Evolutionary conservation across 169 alveolate genomes (phyloP).

Genomic region (Eimeria tenella): DNA sequence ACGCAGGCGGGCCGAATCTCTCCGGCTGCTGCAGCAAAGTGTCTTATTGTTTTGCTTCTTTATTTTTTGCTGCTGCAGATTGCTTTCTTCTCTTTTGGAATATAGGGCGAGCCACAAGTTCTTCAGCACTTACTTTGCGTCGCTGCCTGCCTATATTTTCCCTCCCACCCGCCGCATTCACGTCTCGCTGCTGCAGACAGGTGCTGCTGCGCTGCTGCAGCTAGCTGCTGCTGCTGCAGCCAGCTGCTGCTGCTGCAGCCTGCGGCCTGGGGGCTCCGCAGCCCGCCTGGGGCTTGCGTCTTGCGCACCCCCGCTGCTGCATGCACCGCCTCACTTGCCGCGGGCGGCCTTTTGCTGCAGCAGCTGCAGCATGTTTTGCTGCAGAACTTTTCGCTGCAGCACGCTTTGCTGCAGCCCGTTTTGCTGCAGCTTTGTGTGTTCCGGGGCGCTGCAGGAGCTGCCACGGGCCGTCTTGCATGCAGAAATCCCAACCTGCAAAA

Average conservation of each 20-base stretch:
- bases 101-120: slow-evolving; percentile 45
- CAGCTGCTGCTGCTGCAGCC: too few relatives aligned
- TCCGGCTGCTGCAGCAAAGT: too few relatives aligned
- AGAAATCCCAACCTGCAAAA: slow-evolving; percentile 36
- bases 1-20: too few relatives aligned
- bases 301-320: too few relatives aligned
- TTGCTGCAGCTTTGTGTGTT: not conserved
- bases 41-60: not conserved
- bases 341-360: too few relatives aligned
- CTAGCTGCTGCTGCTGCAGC: too few relatives aligned
- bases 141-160: slow-evolving; percentile 29
- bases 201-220: not conserved
- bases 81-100: not conserved
- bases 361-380: not conserved
- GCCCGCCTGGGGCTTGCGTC: too few relatives aligned
- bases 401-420: not conserved
- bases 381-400: not conserved
- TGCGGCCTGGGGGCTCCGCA: too few relatives aligned
- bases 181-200: slow-evolving; percentile 55
- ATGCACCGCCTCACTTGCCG: too few relatives aligned
- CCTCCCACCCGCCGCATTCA: slow-evolving; percentile 54
- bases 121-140: slow-evolving; percentile 29
- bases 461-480: slow-evolving; percentile 56
- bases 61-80: not conserved
- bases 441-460: slow-evolving; percentile 53